Percentiles rank a stretch among this genome's conserved stretches.
Evolutionary conservation across 306 rosid species (phyloP).

Genomic region (Quillaja saponaria): DNA sequence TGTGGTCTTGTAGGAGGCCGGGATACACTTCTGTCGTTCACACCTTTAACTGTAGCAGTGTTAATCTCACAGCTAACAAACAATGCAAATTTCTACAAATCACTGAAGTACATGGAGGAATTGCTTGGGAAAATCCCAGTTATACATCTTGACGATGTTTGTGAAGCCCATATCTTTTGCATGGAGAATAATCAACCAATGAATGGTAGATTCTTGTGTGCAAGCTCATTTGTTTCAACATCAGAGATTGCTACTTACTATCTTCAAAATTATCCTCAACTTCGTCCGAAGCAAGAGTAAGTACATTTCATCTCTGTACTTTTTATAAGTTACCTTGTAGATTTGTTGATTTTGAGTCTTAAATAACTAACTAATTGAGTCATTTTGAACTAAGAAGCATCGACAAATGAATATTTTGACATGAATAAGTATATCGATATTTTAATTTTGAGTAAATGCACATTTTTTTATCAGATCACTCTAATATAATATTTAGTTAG

Average conservation of each 20-base stretch:
- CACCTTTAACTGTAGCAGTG: neutral
- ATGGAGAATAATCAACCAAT: conserved; percentile 37
- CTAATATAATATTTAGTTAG: too few species aligned
- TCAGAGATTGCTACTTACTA: conserved; percentile 46
- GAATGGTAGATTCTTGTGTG: conserved; percentile 53
- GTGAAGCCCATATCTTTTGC: conserved; percentile 54
- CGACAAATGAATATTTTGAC: too few species aligned
- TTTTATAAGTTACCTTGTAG: too few species aligned
- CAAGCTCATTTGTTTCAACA: conserved; percentile 46
- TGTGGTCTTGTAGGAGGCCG: conserved; percentile 58
- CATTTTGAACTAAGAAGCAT: too few species aligned
- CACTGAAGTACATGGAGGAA: conserved; percentile 28
- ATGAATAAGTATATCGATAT: too few species aligned
- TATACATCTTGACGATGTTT: conserved; percentile 49
- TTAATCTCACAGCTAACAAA: conserved; percentile 32
- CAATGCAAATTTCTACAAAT: neutral
- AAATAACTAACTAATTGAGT: too few species aligned
- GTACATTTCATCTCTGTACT: neutral
- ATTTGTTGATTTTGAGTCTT: too few species aligned
- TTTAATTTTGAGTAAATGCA: too few species aligned
- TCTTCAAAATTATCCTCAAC: conserved; percentile 32
- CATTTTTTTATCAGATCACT: too few species aligned
- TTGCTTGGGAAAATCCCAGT: conserved; percentile 36
- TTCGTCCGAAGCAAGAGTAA: conserved; percentile 46
- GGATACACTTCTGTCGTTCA: conserved; percentile 25